Evolutionary conservation across 2,329 filamentous ascomycete species (phyloP), one percentile per base, ranked within the genome.

Genomic region (Catunica adiposa): DNA sequence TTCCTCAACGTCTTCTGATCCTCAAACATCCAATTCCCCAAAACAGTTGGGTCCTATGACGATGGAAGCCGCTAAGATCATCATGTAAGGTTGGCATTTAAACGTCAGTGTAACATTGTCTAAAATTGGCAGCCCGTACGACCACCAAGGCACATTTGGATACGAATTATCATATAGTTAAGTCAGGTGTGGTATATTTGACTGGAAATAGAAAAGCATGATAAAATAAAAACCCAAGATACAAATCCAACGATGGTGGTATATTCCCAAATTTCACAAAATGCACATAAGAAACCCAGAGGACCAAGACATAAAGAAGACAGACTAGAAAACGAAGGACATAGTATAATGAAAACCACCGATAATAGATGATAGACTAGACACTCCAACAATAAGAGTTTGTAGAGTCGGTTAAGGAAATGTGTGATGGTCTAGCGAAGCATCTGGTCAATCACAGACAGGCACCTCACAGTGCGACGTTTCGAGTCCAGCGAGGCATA

Each of bases 251-350:
- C 6, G 11, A 42, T 15, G 4, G 17, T 42, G 9, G 46, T 29
- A 50, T 23, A 50, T 22, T 20, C 25, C 46, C 22, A 50, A 29
- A 29, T 11, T 25, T 22, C 46, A 8, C 20, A 6, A 15, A 15
- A 50, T 8, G 42, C 14, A 8, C 15, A 42, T 7, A 57, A 54
- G 58, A 51, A 38, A 52, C 6, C 17, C 38, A 7, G n/a, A 42
- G n/a, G 38, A 6, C 38, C 11, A 42, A 42, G 11, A 42, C 11
- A 42, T 7, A 20, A 42, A 42, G 38, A 42, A 42, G 17, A 42
- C 4, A 42, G 15, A 55, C 38, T 52, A 55, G 34, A 17, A 1
- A 54, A 15, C 46, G 17, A 42, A 42, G 11, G 20, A 20, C 11
- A 7, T 42, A n/a, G 38, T 15, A n/a, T 5, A n/a, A n/a, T 15